phyloP scores from a whole-genome alignment of 495 filamentous ascomycete species.

The Trichoderma reesei region DNA sequence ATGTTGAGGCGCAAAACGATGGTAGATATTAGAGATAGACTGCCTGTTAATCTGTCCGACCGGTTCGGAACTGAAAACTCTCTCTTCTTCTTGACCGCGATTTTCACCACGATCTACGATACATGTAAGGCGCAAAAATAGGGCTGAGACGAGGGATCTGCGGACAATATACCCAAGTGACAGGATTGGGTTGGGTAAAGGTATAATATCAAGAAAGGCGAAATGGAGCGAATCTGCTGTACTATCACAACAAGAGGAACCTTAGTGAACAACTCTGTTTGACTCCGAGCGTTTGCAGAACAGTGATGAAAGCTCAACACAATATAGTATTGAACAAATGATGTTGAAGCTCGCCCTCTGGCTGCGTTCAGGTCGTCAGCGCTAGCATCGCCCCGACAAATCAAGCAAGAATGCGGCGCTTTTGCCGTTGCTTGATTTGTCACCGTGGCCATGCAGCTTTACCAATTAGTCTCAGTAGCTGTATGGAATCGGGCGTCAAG shows the following conservation, averaged over 20 bases:
- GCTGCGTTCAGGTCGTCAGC: not conserved
- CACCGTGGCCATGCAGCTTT: not conserved
- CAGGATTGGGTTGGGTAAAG: not conserved
- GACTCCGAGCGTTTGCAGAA: no score
- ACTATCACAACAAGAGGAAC: no score
- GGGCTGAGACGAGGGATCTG: not conserved
- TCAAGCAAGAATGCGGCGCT: not conserved
- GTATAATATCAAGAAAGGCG: no score
- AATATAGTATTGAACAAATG: no score
- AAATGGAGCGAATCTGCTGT: no score
- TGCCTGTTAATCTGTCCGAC: not conserved
- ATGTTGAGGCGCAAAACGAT: slow-evolving; percentile 19
- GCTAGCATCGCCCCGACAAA: not conserved
- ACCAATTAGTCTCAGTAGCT: no score
- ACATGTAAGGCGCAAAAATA: not conserved
- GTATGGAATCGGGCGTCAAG: no score
- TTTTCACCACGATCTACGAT: slow-evolving; percentile 3
- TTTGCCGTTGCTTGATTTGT: not conserved
- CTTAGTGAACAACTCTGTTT: no score
- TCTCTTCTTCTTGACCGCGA: not conserved
- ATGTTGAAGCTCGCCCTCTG: no score
- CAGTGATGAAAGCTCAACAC: no score
- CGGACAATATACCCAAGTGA: not conserved
- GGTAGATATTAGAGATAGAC: slow-evolving; percentile 20
- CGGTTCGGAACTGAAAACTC: not conserved